Evolutionary conservation across 2,329 filamentous ascomycete genomes (phyloP).

Genomic region (Pseudogymnoascus sp.): DNA sequence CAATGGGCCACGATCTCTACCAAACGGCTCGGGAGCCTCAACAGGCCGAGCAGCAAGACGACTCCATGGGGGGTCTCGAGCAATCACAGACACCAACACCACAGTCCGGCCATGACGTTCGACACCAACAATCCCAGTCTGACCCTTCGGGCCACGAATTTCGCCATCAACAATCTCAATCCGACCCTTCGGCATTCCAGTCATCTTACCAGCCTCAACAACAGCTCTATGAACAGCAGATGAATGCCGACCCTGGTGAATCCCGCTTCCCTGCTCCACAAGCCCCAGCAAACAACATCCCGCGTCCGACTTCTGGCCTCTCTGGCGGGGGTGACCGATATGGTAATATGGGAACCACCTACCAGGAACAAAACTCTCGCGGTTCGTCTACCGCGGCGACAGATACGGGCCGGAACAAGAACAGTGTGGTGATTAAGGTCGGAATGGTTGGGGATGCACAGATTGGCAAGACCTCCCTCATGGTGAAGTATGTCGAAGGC

Average conservation of each 20-base stretch:
- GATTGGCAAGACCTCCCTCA: slow-evolving; percentile 97
- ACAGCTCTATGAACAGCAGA: slow-evolving; percentile 15
- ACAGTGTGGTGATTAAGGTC: slow-evolving; percentile 94
- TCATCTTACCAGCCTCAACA: slow-evolving; percentile 24
- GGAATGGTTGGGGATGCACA: slow-evolving; percentile 99
- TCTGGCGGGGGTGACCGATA: slow-evolving; percentile 26
- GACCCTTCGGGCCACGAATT: slow-evolving; percentile 3
- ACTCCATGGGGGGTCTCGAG: slow-evolving; percentile 25
- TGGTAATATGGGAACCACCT: slow-evolving; percentile 24
- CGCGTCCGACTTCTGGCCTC: slow-evolving; percentile 28
- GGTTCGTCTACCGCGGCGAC: slow-evolving; percentile 17
- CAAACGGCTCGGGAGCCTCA: slow-evolving; percentile 31
- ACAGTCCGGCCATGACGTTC: slow-evolving; percentile 16
- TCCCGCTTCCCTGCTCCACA: slow-evolving; percentile 28
- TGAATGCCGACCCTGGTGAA: slow-evolving; percentile 21
- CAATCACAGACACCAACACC: slow-evolving; percentile 28
- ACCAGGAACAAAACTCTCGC: slow-evolving; percentile 28
- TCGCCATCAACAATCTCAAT: not conserved
- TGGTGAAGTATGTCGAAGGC: slow-evolving; percentile 99
- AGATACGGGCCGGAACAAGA: slow-evolving; percentile 34
- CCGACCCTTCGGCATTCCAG: slow-evolving; percentile 23
- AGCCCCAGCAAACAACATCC: slow-evolving; percentile 23
- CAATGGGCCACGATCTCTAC: slow-evolving; percentile 39
- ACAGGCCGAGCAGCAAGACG: slow-evolving; percentile 22
- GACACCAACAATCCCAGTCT: slow-evolving; percentile 28